These are phyloP conservation scores for Aureobasidium sp. DNA, from an alignment of 2,329 filamentous ascomycete genomes.

Conservation along the genomic window DNA sequence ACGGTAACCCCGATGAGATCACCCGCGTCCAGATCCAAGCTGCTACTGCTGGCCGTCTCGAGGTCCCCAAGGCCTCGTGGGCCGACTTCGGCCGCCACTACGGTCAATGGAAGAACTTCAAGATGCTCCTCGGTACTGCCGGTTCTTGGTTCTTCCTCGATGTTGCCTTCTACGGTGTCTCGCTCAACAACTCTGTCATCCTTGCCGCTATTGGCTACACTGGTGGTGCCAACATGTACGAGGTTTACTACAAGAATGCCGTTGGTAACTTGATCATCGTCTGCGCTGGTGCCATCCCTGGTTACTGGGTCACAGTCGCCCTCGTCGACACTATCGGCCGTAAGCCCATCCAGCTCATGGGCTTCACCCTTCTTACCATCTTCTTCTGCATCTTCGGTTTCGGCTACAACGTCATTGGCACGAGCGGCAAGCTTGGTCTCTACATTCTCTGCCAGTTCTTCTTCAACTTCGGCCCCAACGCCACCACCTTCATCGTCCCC, in stretches of 20 bases:
- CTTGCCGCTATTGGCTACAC: constrained; percentile 65
- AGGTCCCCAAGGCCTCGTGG: constrained; percentile 63
- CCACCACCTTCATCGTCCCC: constrained; percentile 44
- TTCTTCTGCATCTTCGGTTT: constrained; percentile 44
- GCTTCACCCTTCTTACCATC: constrained; percentile 40
- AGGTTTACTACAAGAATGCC: constrained; percentile 64
- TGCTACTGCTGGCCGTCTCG: constrained; percentile 46
- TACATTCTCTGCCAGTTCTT: constrained; percentile 44
- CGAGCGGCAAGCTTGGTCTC: constrained; percentile 35
- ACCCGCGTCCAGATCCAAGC: constrained; percentile 51
- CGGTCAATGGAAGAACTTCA: constrained; percentile 59
- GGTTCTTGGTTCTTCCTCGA: constrained; percentile 81
- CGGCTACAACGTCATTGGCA: constrained; percentile 37
- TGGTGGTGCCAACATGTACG: constrained; percentile 57
- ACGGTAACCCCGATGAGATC: constrained; percentile 60
- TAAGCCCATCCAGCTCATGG: constrained; percentile 64
- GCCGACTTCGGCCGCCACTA: constrained; percentile 66
- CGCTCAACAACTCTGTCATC: constrained; percentile 68
- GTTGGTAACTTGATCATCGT: constrained; percentile 73
- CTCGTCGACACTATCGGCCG: constrained; percentile 66
- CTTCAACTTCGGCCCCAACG: constrained; percentile 47
- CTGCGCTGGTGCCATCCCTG: constrained; percentile 69
- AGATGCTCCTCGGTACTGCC: constrained; percentile 68
- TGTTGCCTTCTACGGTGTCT: constrained; percentile 49
- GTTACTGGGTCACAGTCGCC: constrained; percentile 73